phyloP scores from a whole-genome alignment of 805 yeast species.

The Starmerella bombicola region DNA sequence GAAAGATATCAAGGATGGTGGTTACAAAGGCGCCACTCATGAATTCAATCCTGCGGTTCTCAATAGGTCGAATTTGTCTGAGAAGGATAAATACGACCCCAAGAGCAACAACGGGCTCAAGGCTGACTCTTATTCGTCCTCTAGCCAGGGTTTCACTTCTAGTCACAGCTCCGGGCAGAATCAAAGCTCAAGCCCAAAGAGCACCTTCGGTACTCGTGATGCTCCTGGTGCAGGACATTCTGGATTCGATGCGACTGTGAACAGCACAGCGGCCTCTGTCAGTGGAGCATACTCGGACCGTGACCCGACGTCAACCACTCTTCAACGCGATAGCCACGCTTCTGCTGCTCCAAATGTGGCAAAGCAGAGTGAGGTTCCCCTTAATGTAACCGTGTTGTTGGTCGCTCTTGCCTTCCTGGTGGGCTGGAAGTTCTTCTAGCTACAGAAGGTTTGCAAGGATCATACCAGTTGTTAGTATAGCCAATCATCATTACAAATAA shows the following conservation, averaged over 20 bases:
- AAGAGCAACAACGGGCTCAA: too few species aligned
- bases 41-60: too few species aligned
- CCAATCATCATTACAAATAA: not conserved
- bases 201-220: too few species aligned
- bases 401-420: constrained; percentile 45
- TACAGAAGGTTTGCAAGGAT: too few species aligned
- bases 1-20: too few species aligned
- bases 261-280: constrained; percentile 14
- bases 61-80: too few species aligned
- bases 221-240: constrained; percentile 2
- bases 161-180: too few species aligned
- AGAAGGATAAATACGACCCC: too few species aligned
- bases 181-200: too few species aligned
- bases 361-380: constrained; percentile 35
- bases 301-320: constrained; percentile 1
- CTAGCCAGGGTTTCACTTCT: too few species aligned
- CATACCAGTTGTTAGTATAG: not conserved
- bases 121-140: too few species aligned
- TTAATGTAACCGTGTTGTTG: constrained; percentile 42
- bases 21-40: too few species aligned
- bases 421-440: constrained; percentile 60
- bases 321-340: constrained; percentile 3
- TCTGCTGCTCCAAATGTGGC: constrained; percentile 3
- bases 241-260: constrained; percentile 12
- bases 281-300: constrained; percentile 11